Evolutionary conservation across 2,329 filamentous ascomycete species (phyloP).

Genomic region (Ophiognomonia clavigignenti-juglandacearum): DNA sequence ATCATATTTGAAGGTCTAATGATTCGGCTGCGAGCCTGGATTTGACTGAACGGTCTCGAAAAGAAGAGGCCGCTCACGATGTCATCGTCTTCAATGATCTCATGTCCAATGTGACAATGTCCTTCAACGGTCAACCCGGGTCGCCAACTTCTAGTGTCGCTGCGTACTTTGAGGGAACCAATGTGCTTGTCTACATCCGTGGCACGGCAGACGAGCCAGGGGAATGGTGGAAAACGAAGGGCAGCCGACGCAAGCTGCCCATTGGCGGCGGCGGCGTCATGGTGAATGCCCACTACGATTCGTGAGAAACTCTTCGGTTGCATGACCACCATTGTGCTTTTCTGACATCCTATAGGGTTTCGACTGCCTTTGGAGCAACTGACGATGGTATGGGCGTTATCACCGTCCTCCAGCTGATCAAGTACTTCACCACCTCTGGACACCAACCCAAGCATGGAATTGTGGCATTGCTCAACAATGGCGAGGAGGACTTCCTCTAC

Average conservation of each 20-base stretch:
- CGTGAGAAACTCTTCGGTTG: constrained; percentile 32
- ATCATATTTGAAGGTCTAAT: constrained; percentile 1
- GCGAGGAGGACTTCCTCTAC: constrained; percentile 88
- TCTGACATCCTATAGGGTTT: constrained; percentile 45
- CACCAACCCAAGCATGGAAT: constrained; percentile 75
- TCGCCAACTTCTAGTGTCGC: constrained; percentile 31
- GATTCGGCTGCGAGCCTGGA: not conserved
- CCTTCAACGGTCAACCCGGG: constrained; percentile 35
- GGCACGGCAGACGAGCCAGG: constrained; percentile 70
- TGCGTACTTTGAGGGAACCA: constrained; percentile 88
- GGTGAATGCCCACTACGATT: constrained; percentile 92
- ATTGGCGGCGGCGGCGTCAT: constrained; percentile 71
- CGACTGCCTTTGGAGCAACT: constrained; percentile 87
- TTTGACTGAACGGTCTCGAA: not conserved
- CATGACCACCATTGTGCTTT: not conserved
- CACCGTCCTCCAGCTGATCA: constrained; percentile 78
- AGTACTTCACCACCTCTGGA: constrained; percentile 71
- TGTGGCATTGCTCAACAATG: constrained; percentile 86
- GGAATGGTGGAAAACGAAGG: constrained; percentile 62
- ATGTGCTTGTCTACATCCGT: constrained; percentile 86
- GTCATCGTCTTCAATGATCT: constrained; percentile 76
- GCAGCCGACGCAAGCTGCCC: constrained; percentile 37
- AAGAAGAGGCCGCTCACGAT: constrained; percentile 24
- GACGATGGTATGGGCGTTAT: constrained; percentile 90
- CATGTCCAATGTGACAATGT: constrained; percentile 66